Conservation (phyloP, 2,329 filamentous ascomycete species). For the Fusarium algeriense region DNA sequence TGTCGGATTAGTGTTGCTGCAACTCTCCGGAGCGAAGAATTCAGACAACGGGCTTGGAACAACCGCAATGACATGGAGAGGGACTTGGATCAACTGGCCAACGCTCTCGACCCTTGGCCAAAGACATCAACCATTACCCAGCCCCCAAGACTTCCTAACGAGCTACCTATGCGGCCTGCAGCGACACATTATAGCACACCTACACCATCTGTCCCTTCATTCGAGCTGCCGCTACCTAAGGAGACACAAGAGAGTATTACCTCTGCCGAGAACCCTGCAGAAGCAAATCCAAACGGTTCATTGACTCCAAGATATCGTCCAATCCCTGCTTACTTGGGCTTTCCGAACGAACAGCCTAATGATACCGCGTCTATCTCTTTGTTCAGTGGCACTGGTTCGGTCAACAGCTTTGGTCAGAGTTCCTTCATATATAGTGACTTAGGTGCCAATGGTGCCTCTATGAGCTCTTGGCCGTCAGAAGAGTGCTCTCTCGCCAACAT, state of each 20-base stretch:
- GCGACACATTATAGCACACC: accelerated
- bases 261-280: accelerated
- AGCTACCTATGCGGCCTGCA: not conserved
- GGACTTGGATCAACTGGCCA: not conserved
- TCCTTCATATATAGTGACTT: not conserved
- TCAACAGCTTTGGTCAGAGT: not conserved
- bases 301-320: not conserved
- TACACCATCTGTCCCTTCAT: accelerated
- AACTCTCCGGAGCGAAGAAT: not conserved
- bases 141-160: accelerated
- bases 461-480: not conserved
- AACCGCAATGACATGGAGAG: not conserved
- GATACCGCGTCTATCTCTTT: not conserved
- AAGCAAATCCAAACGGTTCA: accelerated
- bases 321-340: not conserved
- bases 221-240: accelerated
- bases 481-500: not conserved
- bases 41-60: not conserved
- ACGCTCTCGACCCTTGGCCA: not conserved
- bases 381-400: not conserved
- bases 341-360: not conserved
- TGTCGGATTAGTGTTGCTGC: not conserved
- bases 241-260: accelerated
- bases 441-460: not conserved
- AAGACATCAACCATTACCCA: not conserved